Base-by-base conservation (phyloP, 2,329 filamentous ascomycete genomes). In the Beauveria sp. region DNA sequence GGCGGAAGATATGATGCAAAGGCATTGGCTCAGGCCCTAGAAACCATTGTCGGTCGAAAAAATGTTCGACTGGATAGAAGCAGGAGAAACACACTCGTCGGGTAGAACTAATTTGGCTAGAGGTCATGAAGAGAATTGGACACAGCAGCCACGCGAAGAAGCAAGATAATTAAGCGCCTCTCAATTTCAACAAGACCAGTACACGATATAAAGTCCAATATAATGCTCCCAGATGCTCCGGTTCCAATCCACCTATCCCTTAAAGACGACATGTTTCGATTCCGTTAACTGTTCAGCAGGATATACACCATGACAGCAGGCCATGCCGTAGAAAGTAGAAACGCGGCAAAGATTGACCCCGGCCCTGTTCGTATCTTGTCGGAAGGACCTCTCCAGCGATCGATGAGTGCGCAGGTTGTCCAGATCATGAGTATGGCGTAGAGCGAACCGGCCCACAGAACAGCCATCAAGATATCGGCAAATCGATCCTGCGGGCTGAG, bases 21-120 rank as follows among this genome's bases (percentile, higher is more conserved):
- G 58, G 92, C 86, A 0, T 73, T 97, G 64, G 79, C 81, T 3
- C 88, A 91, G 71, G 89, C 90, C 1, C 73, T 97, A 47, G 88
- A 92, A 73, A 86, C 87, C 0, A 87, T 96, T 9, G 77, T 96
- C 61, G 91, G 90, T 0, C 84, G 77, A 47, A 72, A 74, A 40
- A 76, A 77, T 63, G 67, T 66, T 5, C 65, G 71, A 0, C 62
- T 71, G 51, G 71, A 76, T 47, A 69, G 72, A 58, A 78, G 76
- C 34, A 71, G 79, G 6, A 70, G 79, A 47, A 81, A 81, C 63
- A 81, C 79, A 1, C 62, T 76, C 43, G 72, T 74, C 5, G 72
- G 70, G 9, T 75, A 65, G 41, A 55, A 37, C 5, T 52, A 18
- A 7, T 7, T 24, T 22, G 7, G 30, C 4, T 12, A 6, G 2